Evolutionary conservation across 306 rosid genomes (phyloP).

Genomic region (Styphnolobium japonicum): DNA sequence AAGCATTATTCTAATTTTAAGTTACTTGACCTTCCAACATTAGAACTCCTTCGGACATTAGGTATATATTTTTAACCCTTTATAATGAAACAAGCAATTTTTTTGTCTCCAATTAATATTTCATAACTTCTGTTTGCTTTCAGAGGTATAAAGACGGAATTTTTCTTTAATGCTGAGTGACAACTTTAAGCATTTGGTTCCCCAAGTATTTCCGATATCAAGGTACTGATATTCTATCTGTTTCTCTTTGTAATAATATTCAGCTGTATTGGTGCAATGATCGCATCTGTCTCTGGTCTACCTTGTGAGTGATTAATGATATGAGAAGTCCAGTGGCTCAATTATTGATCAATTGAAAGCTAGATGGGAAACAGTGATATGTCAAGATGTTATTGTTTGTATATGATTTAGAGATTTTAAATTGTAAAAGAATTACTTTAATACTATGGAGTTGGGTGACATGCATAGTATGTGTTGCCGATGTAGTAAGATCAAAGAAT

Average conservation of each 20-base stretch:
- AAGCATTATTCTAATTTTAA: not conserved
- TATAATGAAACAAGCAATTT: not conserved
- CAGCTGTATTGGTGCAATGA: not conserved
- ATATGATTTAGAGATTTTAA: not conserved
- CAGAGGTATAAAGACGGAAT: not conserved
- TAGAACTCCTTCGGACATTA: not conserved
- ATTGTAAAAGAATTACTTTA: not conserved
- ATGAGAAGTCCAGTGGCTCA: not conserved
- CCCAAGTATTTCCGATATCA: not conserved
- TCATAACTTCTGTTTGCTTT: not conserved
- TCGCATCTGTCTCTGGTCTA: not conserved
- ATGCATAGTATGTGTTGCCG: not conserved
- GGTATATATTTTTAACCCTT: not conserved
- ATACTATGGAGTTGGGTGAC: not conserved
- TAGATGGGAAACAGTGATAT: not conserved
- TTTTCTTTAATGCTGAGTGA: not conserved
- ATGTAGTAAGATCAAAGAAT: not conserved
- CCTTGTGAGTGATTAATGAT: not conserved
- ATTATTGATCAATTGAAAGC: not conserved
- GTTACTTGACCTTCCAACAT: not conserved
- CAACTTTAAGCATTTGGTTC: constrained; percentile 9
- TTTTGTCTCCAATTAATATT: not conserved
- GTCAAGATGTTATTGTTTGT: not conserved
- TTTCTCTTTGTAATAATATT: not conserved
- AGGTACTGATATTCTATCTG: not conserved